phyloP scores from a whole-genome alignment of 2,329 filamentous ascomycete genomes.

The Rugonectria rugulosa region DNA sequence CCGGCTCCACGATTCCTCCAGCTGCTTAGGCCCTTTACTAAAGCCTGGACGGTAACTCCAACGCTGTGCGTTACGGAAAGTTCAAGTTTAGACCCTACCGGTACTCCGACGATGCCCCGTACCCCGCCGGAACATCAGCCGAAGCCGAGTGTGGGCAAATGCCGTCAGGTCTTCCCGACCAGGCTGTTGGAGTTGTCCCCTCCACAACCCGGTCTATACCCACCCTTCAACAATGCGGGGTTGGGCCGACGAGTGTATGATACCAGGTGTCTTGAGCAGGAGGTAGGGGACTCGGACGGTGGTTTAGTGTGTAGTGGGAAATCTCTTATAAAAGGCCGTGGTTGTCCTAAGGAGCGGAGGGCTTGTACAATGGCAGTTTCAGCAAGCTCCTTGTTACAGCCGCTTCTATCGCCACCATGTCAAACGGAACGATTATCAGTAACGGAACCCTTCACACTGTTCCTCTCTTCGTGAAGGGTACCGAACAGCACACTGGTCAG shows the following conservation, averaged over 20 bases:
- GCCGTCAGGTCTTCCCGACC: slow-evolving; percentile 7
- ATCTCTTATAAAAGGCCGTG: slow-evolving; percentile 26
- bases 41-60: neutral
- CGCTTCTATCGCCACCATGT: slow-evolving; percentile 23
- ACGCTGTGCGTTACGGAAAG: too few relatives aligned
- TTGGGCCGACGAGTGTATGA: too few relatives aligned
- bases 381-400: neutral
- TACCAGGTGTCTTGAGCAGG: neutral
- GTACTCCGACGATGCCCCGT: neutral
- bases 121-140: slow-evolving; percentile 10
- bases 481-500: slow-evolving; percentile 53
- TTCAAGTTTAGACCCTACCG: neutral
- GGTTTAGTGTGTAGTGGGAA: neutral
- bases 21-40: neutral
- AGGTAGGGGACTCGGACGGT: neutral
- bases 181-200: slow-evolving; percentile 20
- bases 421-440: slow-evolving; percentile 16
- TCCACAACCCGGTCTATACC: slow-evolving; percentile 25
- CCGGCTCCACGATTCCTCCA: neutral
- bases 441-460: slow-evolving; percentile 35
- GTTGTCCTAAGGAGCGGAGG: neutral
- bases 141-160: neutral
- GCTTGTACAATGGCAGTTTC: neutral
- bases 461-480: slow-evolving; percentile 53
- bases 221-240: slow-evolving; percentile 29